A percentile compares a stretch with the other conserved stretches of the same genome.
Evolutionary conservation across 164 flowering plant genomes (phyloP).

Genomic region (Macadamia tetraphylla): DNA sequence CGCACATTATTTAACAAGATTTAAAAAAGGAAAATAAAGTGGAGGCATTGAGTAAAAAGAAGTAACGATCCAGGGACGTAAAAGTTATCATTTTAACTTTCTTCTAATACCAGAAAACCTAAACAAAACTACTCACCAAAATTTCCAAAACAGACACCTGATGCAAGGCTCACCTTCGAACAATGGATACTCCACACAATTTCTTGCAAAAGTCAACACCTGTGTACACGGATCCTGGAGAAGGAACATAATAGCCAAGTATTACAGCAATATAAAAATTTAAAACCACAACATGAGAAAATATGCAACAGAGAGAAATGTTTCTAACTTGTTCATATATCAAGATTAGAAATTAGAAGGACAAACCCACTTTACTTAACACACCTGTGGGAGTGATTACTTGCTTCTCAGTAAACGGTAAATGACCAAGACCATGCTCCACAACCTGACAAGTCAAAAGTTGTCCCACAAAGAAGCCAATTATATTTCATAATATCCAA

Average conservation of each 20-base stretch:
- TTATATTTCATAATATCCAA: not conserved
- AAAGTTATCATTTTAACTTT: not conserved
- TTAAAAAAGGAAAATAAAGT: not conserved
- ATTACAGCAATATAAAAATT: not conserved
- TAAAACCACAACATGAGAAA: not conserved
- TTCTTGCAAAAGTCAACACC: conserved; percentile 99
- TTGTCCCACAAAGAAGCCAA: conserved; percentile 3
- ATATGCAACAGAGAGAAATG: not conserved
- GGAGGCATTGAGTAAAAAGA: not conserved
- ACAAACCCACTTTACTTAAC: conserved; percentile 2
- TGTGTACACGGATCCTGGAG: conserved; percentile 78
- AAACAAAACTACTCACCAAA: not conserved
- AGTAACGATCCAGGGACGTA: not conserved
- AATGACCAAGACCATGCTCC: conserved; percentile 99
- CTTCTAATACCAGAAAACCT: not conserved
- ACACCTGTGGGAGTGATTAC: conserved; percentile 91
- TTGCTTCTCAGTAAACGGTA: conserved; percentile 95
- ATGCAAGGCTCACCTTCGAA: conserved; percentile 70
- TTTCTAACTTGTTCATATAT: too few relatives aligned
- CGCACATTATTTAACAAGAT: too few relatives aligned
- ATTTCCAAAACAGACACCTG: conserved; percentile 17
- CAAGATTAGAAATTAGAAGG: not conserved
- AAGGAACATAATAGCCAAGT: conserved; percentile 1
- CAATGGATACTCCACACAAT: conserved; percentile 90
- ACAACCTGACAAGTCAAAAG: conserved; percentile 64